Base-by-base conservation (phyloP, 2,329 filamentous ascomycete genomes). In the Diaporthe velutina region DNA sequence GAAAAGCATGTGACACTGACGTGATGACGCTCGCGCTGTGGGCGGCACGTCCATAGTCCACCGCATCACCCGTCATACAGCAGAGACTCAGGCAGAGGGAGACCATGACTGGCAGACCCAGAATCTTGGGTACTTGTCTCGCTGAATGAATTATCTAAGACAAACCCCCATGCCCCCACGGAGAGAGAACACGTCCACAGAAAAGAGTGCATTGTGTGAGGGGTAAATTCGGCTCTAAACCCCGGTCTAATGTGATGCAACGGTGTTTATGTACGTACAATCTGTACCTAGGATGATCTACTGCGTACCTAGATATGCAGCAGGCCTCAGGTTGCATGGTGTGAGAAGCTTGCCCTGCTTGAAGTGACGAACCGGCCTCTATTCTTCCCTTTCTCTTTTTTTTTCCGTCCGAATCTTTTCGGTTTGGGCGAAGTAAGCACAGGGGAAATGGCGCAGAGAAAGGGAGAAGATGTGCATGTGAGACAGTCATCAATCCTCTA, bases 1-100 rank as follows among this genome's bases (percentile, higher is more conserved):
- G 30, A 40, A 54, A 68, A 68, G 64, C 64, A 68, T 68, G 64
- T 68, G 64, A 68, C 64, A 54, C 45, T 68, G 64, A 68, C 64
- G 64, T 68, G 64, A 68, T 54, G 45, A 40, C 64, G 64, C 28
- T 38, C 9, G 42, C 38, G 15, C 38, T 40, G 40, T 15, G 33
- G 33, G 33, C 61, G 30, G 19, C 45, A 52, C 25, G 28, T 22
- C 40, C 28, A 48, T 1, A n/a, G 35, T 38, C 15, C 17, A 48
- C 40, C 19, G 40, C 30, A 52, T 38, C 64, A 38, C 13, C n/a
- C 12, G 30, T 22, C 45, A 22, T 25, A 3, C 22, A 54, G 19
- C 45, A n/a, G 22, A 33, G 4, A 48, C 45, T 22, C 22, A n/a
- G 4, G n/a, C 3, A 45, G 58, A n/a, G 7, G 25, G n/a, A 33